Evolutionary conservation across 306 rosid genomes (phyloP).

Genomic region (Ormosia semicastrata): DNA sequence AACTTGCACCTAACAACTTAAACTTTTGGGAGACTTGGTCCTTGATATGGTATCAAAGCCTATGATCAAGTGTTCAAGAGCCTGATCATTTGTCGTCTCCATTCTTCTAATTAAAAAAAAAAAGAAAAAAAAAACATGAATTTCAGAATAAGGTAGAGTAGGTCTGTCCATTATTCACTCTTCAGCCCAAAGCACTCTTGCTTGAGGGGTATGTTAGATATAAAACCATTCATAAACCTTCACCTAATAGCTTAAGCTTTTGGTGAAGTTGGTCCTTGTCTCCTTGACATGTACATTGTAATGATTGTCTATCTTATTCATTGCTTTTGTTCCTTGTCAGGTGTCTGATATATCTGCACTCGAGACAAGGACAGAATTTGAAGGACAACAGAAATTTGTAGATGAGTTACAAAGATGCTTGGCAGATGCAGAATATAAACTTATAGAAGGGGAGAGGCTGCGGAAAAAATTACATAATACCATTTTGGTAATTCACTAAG

Average conservation of each 20-base stretch:
- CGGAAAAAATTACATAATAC: constrained; percentile 92
- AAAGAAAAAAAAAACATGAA: neutral
- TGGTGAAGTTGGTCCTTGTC: neutral
- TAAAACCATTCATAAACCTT: neutral
- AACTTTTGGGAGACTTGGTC: neutral
- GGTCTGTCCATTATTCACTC: neutral
- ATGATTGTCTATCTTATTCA: constrained; percentile 9
- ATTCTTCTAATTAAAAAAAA: neutral
- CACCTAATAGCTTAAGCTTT: neutral
- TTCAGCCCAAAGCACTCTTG: neutral
- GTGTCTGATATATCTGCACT: constrained; percentile 62
- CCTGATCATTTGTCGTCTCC: too few species aligned
- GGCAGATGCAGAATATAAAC: constrained; percentile 77
- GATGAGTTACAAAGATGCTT: constrained; percentile 68
- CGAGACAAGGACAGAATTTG: constrained; percentile 74
- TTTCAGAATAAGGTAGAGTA: neutral
- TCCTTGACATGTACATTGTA: neutral
- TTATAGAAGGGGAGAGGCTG: constrained; percentile 88
- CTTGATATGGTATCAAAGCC: neutral
- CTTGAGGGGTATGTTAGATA: neutral
- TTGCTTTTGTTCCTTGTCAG: constrained; percentile 39
- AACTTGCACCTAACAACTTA: neutral
- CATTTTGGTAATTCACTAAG: constrained; percentile 65
- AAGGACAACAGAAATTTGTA: constrained; percentile 68
- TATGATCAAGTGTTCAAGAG: neutral